A percentile compares a stretch with the other conserved stretches of the same genome.
Conservation (phyloP, 345 rosid genomes). For the Brassica cretica region DNA sequence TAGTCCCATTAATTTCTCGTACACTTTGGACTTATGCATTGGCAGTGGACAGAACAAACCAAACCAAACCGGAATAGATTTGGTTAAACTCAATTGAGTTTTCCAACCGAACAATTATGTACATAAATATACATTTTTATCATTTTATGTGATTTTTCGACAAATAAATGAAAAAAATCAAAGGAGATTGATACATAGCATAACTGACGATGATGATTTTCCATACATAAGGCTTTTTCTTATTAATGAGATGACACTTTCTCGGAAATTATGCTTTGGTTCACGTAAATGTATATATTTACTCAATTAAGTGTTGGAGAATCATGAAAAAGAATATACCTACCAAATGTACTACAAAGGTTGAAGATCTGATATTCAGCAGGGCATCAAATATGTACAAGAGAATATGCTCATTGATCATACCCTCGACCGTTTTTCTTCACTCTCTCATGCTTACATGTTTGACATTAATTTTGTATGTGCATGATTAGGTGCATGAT, state of each 20-base stretch:
- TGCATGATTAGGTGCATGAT: background rate
- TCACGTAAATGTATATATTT: background rate
- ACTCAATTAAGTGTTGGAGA: conserved; percentile 13
- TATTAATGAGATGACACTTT: background rate
- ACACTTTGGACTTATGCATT: background rate
- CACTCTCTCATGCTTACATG: background rate
- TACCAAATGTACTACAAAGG: background rate
- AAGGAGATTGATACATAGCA: background rate
- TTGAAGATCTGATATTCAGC: conserved; percentile 17
- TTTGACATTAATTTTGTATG: conserved; percentile 1
- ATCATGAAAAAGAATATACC: conserved; percentile 34
- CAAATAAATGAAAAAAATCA: background rate
- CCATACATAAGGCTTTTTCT: background rate
- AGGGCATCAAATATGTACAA: conserved; percentile 30
- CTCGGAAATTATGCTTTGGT: conserved; percentile 1
- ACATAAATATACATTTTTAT: background rate
- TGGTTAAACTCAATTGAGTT: background rate
- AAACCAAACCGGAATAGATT: background rate
- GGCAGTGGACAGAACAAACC: background rate
- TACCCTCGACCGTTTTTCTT: background rate
- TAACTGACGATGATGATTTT: background rate
- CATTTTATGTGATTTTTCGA: background rate
- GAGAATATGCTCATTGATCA: conserved; percentile 36
- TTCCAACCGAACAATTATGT: background rate
- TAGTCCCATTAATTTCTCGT: background rate